Conservation (phyloP, 768 basidiomycete species). For the Tulasnella sp. region DNA sequence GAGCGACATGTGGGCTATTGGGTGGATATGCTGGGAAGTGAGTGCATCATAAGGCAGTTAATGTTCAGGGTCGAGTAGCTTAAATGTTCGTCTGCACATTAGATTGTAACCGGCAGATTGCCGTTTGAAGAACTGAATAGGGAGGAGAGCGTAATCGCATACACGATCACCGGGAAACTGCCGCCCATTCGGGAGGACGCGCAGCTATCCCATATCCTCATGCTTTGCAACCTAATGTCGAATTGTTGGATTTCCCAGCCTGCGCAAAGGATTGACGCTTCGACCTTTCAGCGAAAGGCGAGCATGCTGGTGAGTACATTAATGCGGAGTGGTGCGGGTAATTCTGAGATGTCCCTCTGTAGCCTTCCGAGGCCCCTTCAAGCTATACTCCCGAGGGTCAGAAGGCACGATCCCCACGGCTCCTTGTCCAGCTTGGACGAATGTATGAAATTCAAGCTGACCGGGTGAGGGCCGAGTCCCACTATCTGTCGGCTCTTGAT, state of each 20-base stretch:
- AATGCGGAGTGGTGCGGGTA: not conserved
- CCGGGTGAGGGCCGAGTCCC: not conserved
- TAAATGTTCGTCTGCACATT: not conserved
- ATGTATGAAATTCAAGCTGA: not conserved
- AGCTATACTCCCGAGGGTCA: not conserved
- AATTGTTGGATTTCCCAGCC: not conserved
- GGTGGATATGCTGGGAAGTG: not conserved
- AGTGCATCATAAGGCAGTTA: not conserved
- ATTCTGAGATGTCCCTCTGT: not conserved
- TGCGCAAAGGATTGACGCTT: not conserved
- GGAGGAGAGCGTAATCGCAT: not conserved
- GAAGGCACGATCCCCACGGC: not conserved
- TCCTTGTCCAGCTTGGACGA: not conserved
- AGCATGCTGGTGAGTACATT: not conserved
- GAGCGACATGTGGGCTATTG: not conserved
- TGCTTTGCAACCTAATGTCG: not conserved
- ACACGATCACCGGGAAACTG: not conserved
- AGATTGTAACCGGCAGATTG: not conserved
- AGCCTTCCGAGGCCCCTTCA: not conserved
- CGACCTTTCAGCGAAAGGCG: not conserved
- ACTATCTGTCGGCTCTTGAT: not conserved
- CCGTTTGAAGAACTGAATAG: not conserved
- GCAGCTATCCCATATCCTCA: not conserved
- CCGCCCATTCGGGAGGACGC: not conserved
- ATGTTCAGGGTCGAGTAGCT: not conserved